Percentiles rank a stretch among this genome's conserved stretches.
These are phyloP conservation scores for Orobanche coerulescens DNA, from an alignment of 257 asterid genomes.

Conservation along the genomic window DNA sequence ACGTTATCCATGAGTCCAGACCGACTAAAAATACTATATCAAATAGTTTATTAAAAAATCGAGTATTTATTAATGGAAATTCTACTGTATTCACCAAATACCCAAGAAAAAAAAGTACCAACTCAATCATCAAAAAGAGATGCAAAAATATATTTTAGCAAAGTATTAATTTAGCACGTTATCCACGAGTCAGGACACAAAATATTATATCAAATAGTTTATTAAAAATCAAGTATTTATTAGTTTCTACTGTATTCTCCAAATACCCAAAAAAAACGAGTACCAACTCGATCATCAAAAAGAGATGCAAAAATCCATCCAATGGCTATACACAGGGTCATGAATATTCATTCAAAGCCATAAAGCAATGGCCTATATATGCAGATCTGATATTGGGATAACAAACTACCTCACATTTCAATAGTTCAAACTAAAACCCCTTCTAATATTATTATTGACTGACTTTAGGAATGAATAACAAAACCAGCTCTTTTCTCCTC, in stretches of 20 bases:
- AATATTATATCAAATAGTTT: too few species aligned
- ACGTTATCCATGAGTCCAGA: too few species aligned
- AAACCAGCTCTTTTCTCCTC: conserved; percentile 80
- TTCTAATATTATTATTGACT: too few species aligned
- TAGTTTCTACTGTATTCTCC: too few species aligned
- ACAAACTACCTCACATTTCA: conserved; percentile 15
- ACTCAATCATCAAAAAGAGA: too few species aligned
- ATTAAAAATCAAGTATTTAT: too few species aligned
- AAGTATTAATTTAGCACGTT: too few species aligned
- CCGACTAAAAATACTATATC: too few species aligned
- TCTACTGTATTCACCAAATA: neutral
- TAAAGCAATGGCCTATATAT: conserved; percentile 12
- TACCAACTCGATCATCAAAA: neutral
- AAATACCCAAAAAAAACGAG: neutral
- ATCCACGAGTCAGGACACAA: too few species aligned
- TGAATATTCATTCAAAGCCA: conserved; percentile 23
- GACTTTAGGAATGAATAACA: neutral
- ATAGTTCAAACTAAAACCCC: conserved; percentile 18
- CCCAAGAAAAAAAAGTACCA: conserved; percentile 5
- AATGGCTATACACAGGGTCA: too few species aligned
- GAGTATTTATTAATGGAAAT: neutral
- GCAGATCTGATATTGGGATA: conserved; percentile 3
- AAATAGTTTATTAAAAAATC: neutral
- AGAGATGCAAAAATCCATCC: neutral
- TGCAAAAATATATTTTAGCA: too few species aligned